Evolutionary conservation across 352 stramenopile species (phyloP), one percentile per base, ranked within the genome.

Genomic region (Phytopythium chamaehyphon): DNA sequence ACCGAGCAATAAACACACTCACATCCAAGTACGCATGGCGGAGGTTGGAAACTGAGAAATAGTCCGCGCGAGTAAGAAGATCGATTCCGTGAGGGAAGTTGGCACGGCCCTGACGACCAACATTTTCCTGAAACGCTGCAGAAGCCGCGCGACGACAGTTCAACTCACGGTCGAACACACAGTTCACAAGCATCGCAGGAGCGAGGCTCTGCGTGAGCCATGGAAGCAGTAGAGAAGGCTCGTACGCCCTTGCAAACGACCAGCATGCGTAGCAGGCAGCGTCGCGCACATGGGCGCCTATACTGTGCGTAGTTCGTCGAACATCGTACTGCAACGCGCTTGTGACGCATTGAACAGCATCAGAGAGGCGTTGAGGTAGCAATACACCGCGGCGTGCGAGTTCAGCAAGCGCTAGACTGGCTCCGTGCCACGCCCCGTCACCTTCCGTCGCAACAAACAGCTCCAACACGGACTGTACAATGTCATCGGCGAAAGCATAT

Each of bases 241-340:
- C 85, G 55, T 98, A 99, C 12, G 96, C 96, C 42, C 96, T 73
- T 12, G 96, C 95, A 75, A 98, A 98, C 14, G 95, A 97, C 97
- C 97, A 99, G 66, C 93, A 98, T 11, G 81, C 91, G 61, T 99
- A 99, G 63, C 96, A 99, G 2, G 95, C 95, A 19, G 97, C 96
- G 66, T 99, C 97, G 35, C 97, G 79, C 18, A 99, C 97, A 61
- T 99, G 92, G 12, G 95, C 77, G 2, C 97, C 97, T 16, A 99
- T 94, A 58, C 90, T 98, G 59, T 97, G 89, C 16, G 96, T 86
- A 6, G 95, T 95, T n/a, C 93, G 72, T 18, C 87, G 80, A 46
- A 98, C 83, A 66, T 99, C 97, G 55, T 98, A 99, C 44, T 87
- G 70, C n/a, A 98, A 59, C 6, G 89, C 92, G 47, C 81, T 75